These are phyloP conservation scores for Raphanus sativus DNA, from an alignment of 345 rosid genomes.

Conservation along the genomic window DNA sequence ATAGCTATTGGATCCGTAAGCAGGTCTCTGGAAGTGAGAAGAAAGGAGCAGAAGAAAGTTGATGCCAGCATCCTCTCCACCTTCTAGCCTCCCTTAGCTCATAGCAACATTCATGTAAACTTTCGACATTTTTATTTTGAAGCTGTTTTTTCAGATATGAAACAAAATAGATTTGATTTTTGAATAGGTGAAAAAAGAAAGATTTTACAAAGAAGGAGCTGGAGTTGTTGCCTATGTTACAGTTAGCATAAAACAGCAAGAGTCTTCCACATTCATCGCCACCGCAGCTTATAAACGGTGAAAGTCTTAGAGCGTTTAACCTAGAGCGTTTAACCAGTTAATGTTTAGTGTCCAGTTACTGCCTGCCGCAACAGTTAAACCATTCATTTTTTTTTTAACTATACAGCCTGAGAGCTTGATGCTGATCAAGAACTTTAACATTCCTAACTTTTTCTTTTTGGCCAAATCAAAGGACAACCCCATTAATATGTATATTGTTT, in stretches of 20 bases:
- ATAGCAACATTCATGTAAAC: slow-evolving; percentile 79
- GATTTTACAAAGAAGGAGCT: slow-evolving; percentile 80
- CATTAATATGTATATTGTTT: slow-evolving; percentile 14
- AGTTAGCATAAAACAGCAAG: slow-evolving; percentile 82
- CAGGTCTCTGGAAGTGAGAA: no score
- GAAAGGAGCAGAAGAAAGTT: slow-evolving; percentile 67
- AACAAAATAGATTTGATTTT: not conserved
- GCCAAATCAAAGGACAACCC: slow-evolving; percentile 3
- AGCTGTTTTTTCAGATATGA: not conserved
- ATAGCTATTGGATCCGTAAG: no score
- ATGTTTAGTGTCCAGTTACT: not conserved
- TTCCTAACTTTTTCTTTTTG: not conserved
- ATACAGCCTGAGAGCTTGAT: slow-evolving; percentile 24
- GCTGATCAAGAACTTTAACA: slow-evolving; percentile 1
- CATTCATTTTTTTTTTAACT: not conserved
- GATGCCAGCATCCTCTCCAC: slow-evolving; percentile 96
- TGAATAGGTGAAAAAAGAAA: slow-evolving; percentile 79
- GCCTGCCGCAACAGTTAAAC: not conserved
- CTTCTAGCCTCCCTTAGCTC: slow-evolving; percentile 90
- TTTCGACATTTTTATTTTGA: slow-evolving; percentile 1
- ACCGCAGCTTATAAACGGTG: slow-evolving; percentile 56
- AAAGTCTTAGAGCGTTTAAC: slow-evolving; percentile 2
- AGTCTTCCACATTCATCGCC: slow-evolving; percentile 50
- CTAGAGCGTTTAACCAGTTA: slow-evolving; percentile 1
- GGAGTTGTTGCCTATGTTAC: slow-evolving; percentile 96